A percentile compares a stretch with the other conserved stretches of the same genome.
These are phyloP conservation scores for Kluyveromyces nonfermentans DNA, from an alignment of 805 yeast species.

Conservation along the genomic window DNA sequence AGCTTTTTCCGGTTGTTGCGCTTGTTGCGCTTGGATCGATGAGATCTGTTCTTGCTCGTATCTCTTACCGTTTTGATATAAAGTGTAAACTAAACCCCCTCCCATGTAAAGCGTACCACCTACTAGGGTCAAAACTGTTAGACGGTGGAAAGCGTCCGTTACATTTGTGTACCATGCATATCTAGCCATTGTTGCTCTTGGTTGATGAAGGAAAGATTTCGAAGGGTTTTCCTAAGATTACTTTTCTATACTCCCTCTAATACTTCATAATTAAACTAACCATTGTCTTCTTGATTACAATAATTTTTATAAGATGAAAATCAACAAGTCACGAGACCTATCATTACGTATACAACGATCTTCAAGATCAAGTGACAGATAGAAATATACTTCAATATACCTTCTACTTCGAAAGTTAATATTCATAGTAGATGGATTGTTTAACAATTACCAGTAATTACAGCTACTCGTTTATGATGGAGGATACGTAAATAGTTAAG, in stretches of 20 bases:
- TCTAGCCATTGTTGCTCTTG: constrained; percentile 31
- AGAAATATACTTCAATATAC: too few species aligned
- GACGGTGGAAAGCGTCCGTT: constrained; percentile 63
- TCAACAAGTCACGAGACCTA: too few species aligned
- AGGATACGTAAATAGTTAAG: too few species aligned
- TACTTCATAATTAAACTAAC: too few species aligned
- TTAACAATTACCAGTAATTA: not conserved
- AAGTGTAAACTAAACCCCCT: constrained; percentile 42
- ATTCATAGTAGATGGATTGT: not conserved
- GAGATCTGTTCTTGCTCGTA: constrained; percentile 33
- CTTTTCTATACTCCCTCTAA: too few species aligned
- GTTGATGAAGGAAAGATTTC: not conserved
- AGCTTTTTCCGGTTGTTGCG: not conserved
- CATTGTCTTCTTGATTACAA: not conserved
- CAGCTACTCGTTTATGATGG: not conserved
- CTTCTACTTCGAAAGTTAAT: too few species aligned
- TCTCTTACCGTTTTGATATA: constrained; percentile 44
- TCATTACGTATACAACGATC: not conserved
- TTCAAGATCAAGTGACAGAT: too few species aligned
- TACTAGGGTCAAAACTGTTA: constrained; percentile 56
- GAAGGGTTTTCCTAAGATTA: not conserved
- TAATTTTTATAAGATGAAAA: too few species aligned
- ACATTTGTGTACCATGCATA: constrained; percentile 72
- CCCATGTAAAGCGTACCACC: constrained; percentile 47
- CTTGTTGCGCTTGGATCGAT: not conserved